Conservation (phyloP, 129 eudicot genomes). For the Erigeron canadensis region DNA sequence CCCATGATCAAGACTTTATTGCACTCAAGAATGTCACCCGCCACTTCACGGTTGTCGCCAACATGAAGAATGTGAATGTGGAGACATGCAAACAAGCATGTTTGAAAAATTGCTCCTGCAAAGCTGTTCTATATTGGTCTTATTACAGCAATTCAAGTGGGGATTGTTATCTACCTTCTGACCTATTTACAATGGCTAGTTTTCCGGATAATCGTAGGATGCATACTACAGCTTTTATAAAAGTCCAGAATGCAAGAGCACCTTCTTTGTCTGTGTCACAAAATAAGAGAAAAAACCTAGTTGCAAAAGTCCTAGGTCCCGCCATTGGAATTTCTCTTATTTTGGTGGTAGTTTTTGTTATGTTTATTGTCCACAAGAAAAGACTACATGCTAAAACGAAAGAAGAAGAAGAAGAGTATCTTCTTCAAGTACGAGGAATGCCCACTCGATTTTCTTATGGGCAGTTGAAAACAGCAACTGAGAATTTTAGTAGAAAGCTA, state of each 20-base stretch:
- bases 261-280: neutral
- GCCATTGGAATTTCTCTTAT: slow-evolving; percentile 1
- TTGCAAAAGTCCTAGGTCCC: slow-evolving; percentile 24
- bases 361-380: neutral
- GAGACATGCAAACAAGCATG: slow-evolving; percentile 44
- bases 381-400: slow-evolving; percentile 1
- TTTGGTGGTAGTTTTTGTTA: neutral
- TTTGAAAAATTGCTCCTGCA: slow-evolving; percentile 37
- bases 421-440: slow-evolving; percentile 29
- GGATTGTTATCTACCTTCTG: slow-evolving; percentile 19
- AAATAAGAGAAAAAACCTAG: neutral
- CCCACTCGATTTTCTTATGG: slow-evolving; percentile 24
- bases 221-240: slow-evolving; percentile 24
- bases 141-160: neutral
- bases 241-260: slow-evolving; percentile 24
- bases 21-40: slow-evolving; percentile 5
- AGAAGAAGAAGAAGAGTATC: slow-evolving; percentile 31
- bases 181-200: slow-evolving; percentile 29
- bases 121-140: slow-evolving; percentile 36
- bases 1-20: slow-evolving; percentile 27
- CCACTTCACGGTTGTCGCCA: slow-evolving; percentile 13
- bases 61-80: neutral
- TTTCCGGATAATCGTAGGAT: neutral
- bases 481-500: slow-evolving; percentile 33
- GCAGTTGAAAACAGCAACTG: slow-evolving; percentile 23